Evolutionary conservation across 805 yeast species (phyloP), one percentile per base, ranked within the genome.

Genomic region (Candida ortonii): DNA sequence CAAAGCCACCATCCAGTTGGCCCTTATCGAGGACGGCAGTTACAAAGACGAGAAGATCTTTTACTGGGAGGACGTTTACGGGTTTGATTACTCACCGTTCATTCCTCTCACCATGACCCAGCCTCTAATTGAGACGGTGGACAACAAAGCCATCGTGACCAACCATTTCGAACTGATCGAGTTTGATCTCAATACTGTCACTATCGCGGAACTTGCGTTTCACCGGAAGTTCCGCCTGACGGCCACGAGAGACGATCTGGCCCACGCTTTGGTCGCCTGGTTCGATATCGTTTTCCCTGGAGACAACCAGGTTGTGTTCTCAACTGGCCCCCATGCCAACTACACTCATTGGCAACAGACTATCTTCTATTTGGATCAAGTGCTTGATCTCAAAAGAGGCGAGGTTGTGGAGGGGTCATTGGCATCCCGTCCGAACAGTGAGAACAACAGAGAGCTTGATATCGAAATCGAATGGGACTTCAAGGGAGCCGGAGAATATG

Each of bases 341-440:
- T 88, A 89, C 70, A 93, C 98, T 11, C 99, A 93, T 67, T 93
- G 99, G 99, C 94, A 93, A 62, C 98, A 93, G 67, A 84, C 96
- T 13, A 94, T 93, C 1, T 88, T 94, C 65, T 94, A 93, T 62
- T 71, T 90, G 54, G 78, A 74, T 49, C 84, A 86, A 52, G 95
- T 85, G 18, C 63, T 90, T 46, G 84, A 79, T 53, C 65, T 84
- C 43, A 80, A 80, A 55, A 68, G 70, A 48, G 96, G 90, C 38
- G 98, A 93, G 52, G 54, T 59, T 25, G 68, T 94, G 46, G 71
- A 72, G 39, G 93, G 97, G 28, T 65, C 67, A 19, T 65, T 93
- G 39, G 75, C 82, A 8, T 80, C 85, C 44, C 71, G 79, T 53
- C 97, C 97, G 38, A 88, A 84, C 60, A 61, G 58, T 28, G 56